These are phyloP conservation scores for Pseudomonodictys pantanalensis DNA, from an alignment of 495 filamentous ascomycete genomes.

Conservation along the genomic window DNA sequence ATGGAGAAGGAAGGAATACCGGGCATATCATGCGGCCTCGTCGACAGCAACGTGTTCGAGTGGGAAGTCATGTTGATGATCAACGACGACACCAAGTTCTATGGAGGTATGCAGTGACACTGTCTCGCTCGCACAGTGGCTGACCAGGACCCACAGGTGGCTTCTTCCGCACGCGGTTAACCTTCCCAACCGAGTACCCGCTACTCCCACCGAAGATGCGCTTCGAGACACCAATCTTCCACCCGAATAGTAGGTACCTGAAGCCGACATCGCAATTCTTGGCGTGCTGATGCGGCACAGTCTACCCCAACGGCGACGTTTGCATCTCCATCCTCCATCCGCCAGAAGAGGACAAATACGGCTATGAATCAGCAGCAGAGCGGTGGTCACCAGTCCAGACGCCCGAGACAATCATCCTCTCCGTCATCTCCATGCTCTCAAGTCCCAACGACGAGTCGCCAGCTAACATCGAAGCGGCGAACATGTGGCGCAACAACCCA, in stretches of 20 bases:
- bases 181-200: conserved; percentile 80
- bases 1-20: conserved; percentile 92
- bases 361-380: conserved; percentile 89
- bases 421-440: conserved; percentile 88
- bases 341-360: conserved; percentile 92
- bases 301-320: conserved; percentile 84
- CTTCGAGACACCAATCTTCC: conserved; percentile 86
- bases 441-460: conserved; percentile 94
- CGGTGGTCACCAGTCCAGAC: conserved; percentile 97
- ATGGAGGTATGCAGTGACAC: conserved; percentile 65
- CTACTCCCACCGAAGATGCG: conserved; percentile 87
- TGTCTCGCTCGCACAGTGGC: not conserved
- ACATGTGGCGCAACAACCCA: conserved; percentile 79
- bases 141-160: conserved; percentile 57
- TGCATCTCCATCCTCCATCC: conserved; percentile 98
- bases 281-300: too few relatives aligned
- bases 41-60: conserved; percentile 89
- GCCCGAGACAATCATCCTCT: conserved; percentile 89
- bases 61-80: conserved; percentile 99
- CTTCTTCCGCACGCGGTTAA: conserved; percentile 79
- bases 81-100: conserved; percentile 90
- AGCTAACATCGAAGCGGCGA: conserved; percentile 89
- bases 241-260: conserved; percentile 73
- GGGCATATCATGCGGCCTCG: conserved; percentile 87
- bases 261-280: not conserved